Evolutionary conservation across 306 rosid species (phyloP).

Genomic region (Glycine soja): DNA sequence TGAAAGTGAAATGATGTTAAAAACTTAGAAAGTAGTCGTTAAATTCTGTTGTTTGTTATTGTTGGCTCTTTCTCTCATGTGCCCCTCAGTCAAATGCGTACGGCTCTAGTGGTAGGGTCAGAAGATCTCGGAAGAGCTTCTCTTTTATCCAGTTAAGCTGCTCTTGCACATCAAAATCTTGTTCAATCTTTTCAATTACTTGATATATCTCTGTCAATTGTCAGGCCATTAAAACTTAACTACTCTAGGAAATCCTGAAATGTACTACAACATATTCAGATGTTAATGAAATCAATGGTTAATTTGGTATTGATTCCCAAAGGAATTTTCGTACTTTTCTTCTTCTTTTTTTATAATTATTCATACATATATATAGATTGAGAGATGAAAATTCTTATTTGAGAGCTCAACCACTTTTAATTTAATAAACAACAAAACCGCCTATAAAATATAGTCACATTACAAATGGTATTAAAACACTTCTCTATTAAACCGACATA

Average conservation of each 20-base stretch:
- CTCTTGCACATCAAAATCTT: conserved; percentile 67
- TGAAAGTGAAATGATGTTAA: conserved; percentile 18
- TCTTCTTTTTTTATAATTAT: not conserved
- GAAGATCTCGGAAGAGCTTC: conserved; percentile 55
- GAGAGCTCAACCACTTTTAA: conserved; percentile 42
- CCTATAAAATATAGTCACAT: not conserved
- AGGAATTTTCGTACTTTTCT: too few species aligned
- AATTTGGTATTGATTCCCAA: conserved; percentile 30
- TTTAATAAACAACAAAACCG: not conserved
- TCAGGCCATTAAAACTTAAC: conserved; percentile 56
- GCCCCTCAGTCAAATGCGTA: conserved; percentile 27
- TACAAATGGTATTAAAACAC: conserved; percentile 1
- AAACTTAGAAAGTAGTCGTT: conserved; percentile 22
- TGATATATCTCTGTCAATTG: conserved; percentile 60
- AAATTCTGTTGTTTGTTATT: conserved; percentile 45
- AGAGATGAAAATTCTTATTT: not conserved
- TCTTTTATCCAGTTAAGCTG: conserved; percentile 42
- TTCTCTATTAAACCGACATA: conserved; percentile 42
- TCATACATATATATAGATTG: conserved; percentile 46
- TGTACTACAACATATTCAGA: not conserved
- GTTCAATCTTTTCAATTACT: conserved; percentile 57
- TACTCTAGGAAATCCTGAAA: conserved; percentile 27
- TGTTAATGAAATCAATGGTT: not conserved
- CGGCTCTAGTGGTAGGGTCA: conserved; percentile 57
- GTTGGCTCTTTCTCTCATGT: conserved; percentile 8